Base-by-base conservation (phyloP, 2,329 filamentous ascomycete species). In the Diaporthe destruens region DNA sequence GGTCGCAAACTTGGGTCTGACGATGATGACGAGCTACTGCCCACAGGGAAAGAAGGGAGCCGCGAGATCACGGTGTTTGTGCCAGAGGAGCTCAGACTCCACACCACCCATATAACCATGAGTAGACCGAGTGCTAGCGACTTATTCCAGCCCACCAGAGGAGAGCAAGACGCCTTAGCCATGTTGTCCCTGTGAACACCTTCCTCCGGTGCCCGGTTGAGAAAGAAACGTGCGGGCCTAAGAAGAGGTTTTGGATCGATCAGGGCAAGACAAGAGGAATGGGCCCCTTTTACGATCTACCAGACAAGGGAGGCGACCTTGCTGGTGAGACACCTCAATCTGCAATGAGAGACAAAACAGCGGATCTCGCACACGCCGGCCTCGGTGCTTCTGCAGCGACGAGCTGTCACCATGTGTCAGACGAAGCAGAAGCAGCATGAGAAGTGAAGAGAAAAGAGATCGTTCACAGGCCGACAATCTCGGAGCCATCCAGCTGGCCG, bases 101-200 rank as follows among this genome's bases (percentile, higher is more conserved):
- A 72, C 49, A 66, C 18, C 4, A 74, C 32, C 72, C 72, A 74
- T 42, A 74, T 34, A 20, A 72, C 12, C 12, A 74, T 47, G 39
- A 74, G 72, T n/a, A 59, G 16, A 16, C 56, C 70, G 20, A 65
- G 54, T 8, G 70, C 72, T 20, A 69, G 42, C 2, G 65, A 65
- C 63, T 61, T 70, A 36, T 66, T 72, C 72, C 72, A 74, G 63
- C 69, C 54, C 55, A 70, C 57, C 53, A 67, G 29, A 14, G 71
- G 54, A 23, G 23, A 39, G 47, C 25, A 66, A 25, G 59, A 39
- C 29, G 69, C 20, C 34, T 59, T 73, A 36, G 57, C 67, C 71
- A 73, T 73, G 53, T 44, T 25, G 56, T 23, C 56, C 34, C 32
- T 25, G 20, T 39, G 55, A 23, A 16, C 23, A 20, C 23, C 53